These are phyloP conservation scores for Coemansia reversa DNA, from an alignment of 192 early-diverging fungal genomes.

Conservation along the genomic window DNA sequence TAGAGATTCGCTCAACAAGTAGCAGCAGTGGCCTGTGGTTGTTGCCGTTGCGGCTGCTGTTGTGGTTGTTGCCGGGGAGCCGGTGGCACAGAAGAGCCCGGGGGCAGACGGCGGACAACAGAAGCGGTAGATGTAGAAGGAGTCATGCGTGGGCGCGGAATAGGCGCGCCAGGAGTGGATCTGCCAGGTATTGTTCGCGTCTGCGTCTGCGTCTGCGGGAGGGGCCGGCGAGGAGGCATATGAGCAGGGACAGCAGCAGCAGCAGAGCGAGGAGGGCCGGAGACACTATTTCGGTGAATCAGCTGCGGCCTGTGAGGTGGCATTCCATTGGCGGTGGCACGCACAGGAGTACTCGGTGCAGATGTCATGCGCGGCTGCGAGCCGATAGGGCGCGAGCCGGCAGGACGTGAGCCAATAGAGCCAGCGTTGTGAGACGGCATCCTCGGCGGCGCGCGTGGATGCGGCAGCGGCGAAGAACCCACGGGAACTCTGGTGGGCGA, in stretches of 20 bases:
- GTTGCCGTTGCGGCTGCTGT: constrained; percentile 6
- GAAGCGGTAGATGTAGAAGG: no score
- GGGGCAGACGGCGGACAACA: no score
- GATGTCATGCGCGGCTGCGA: constrained; percentile 12
- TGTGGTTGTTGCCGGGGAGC: neutral
- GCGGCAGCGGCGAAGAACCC: neutral
- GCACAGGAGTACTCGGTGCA: constrained; percentile 11
- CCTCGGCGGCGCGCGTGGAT: constrained; percentile 5
- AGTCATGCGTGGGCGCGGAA: no score
- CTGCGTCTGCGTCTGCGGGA: constrained; percentile 1
- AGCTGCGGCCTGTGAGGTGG: neutral
- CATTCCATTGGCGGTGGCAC: neutral
- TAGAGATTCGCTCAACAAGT: constrained; percentile 13
- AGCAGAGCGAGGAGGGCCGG: constrained; percentile 1
- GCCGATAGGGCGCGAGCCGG: neutral
- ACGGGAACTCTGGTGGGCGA: constrained; percentile 16
- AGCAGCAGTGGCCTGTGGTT: constrained; percentile 9
- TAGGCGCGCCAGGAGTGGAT: no score
- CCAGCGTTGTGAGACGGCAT: neutral
- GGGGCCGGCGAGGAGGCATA: constrained; percentile 1
- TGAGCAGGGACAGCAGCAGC: constrained; percentile 11
- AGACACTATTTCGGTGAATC: constrained; percentile 3
- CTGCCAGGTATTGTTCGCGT: neutral
- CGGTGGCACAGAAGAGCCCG: no score
- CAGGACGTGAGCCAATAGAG: neutral